Evolutionary conservation across 2,329 filamentous ascomycete genomes (phyloP), one percentile per base, ranked within the genome.

Genomic region (Grosmannia clavigera): DNA sequence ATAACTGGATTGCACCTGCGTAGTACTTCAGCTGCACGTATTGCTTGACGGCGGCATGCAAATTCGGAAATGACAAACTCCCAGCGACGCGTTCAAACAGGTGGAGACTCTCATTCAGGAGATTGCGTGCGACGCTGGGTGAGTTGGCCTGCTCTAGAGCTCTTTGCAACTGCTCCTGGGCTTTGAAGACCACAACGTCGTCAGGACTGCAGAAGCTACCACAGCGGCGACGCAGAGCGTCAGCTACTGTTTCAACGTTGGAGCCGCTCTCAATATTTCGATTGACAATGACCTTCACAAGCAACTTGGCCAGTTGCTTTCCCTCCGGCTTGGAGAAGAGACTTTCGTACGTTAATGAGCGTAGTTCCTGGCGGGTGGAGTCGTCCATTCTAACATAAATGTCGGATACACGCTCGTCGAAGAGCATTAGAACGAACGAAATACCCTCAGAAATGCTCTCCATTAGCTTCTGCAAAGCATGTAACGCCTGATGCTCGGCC

Each of bases 211-310:
- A 99, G 80, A 99, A 99, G 73, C 88, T 96, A 63, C 94, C 95
- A 67, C 94, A 99, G 67, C 92, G 84, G 66, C 94, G 82, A 55
- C 94, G 83, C 57, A 99, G 76, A n/a, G 92, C 90, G 72, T 99
- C 94, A 0, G 94, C 92, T 29, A 99, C 91, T 0, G 92, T 96
- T 74, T 99, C 95, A 25, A 99, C 92, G 64, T 97, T 99, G 5
- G 92, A 92, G 11, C 95, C 94, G 68, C 90, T 96, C 61, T 92
- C 88, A 67, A 99, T 99, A 71, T 96, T 99, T 68, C 92, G 86
- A 71, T 97, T 97, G 59, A 99, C 94, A 68, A 99, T 97, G 0
- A 92, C 91, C 72, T 97, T 99, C 60, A 99, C 94, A 1, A 99
- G 79, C 60, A 96, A 82, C 72, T 96, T 96, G 3, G 92, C 95